phyloP scores from a whole-genome alignment of 2,329 filamentous ascomycete genomes.

The Fusarium coicis region DNA sequence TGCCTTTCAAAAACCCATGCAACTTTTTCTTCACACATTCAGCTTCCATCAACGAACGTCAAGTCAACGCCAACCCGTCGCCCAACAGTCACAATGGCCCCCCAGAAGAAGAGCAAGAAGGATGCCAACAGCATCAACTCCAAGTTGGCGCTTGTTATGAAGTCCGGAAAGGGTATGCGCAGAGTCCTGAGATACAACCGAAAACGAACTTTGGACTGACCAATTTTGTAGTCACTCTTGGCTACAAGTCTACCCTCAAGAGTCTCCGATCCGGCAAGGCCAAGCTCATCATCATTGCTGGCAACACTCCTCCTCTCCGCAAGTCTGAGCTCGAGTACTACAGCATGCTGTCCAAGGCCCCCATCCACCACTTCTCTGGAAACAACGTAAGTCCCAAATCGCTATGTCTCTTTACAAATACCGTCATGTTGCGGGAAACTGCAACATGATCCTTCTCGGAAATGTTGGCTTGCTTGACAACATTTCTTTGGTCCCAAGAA shows the following conservation, averaged over 20 bases:
- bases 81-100: conserved; percentile 69
- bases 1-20: background rate
- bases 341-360: conserved; percentile 91
- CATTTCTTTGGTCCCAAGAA: conserved; percentile 39
- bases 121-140: conserved; percentile 77
- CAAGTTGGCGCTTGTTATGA: conserved; percentile 71
- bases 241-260: conserved; percentile 72
- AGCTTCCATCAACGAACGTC: conserved; percentile 47
- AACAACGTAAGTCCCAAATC: conserved; percentile 88
- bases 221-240: conserved; percentile 51
- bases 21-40: conserved; percentile 33
- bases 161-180: conserved; percentile 77
- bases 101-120: conserved; percentile 85
- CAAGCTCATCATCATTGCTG: conserved; percentile 93
- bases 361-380: conserved; percentile 96
- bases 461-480: conserved; percentile 29
- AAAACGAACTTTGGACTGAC: conserved; percentile 18
- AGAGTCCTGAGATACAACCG: background rate
- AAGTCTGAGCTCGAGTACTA: conserved; percentile 98
- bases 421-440: conserved; percentile 31
- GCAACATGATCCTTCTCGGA: conserved; percentile 42
- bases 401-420: conserved; percentile 37
- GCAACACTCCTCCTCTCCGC: conserved; percentile 96
- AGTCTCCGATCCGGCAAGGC: conserved; percentile 93
- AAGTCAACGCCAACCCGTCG: conserved; percentile 45